Evolutionary conservation across 2,329 filamentous ascomycete species (phyloP).

Genomic region (Erysiphe pulchra): DNA sequence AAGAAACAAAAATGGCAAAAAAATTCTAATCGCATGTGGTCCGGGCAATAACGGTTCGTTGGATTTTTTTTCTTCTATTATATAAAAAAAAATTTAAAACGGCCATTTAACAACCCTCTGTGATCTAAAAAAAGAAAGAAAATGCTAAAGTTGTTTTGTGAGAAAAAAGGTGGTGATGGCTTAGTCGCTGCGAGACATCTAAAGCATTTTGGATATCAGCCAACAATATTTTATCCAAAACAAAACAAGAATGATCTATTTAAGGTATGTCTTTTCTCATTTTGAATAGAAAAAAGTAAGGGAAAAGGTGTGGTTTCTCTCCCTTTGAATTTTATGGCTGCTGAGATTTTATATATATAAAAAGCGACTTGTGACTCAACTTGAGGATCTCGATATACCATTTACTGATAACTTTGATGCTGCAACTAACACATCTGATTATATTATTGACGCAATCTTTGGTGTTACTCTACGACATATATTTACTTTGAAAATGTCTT

Average conservation of each 20-base stretch:
- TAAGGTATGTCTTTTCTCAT: conserved; percentile 24
- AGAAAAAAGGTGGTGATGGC: conserved; percentile 53
- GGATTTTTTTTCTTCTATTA: conserved; percentile 2
- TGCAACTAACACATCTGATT: conserved; percentile 43
- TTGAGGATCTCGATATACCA: conserved; percentile 57
- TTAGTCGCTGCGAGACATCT: conserved; percentile 85
- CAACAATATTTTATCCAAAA: conserved; percentile 82
- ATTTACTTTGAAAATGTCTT: neutral
- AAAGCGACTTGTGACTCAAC: conserved; percentile 60
- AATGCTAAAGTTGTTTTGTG: too few species aligned
- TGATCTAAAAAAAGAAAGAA: too few species aligned
- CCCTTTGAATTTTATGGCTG: neutral
- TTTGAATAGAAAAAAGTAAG: neutral
- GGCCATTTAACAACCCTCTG: too few species aligned
- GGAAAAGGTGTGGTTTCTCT: neutral
- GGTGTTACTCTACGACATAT: conserved; percentile 20
- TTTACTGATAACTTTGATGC: conserved; percentile 58
- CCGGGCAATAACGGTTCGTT: conserved; percentile 42
- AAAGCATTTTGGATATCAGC: conserved; percentile 72
- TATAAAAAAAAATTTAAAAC: too few species aligned
- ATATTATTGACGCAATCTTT: conserved; percentile 83
- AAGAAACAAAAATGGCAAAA: conserved; percentile 41
- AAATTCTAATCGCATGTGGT: conserved; percentile 72
- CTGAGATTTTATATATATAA: neutral
- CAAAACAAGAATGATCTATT: conserved; percentile 76